Base-by-base conservation (phyloP, 805 yeast species). In the Barnettozyma populi region DNA sequence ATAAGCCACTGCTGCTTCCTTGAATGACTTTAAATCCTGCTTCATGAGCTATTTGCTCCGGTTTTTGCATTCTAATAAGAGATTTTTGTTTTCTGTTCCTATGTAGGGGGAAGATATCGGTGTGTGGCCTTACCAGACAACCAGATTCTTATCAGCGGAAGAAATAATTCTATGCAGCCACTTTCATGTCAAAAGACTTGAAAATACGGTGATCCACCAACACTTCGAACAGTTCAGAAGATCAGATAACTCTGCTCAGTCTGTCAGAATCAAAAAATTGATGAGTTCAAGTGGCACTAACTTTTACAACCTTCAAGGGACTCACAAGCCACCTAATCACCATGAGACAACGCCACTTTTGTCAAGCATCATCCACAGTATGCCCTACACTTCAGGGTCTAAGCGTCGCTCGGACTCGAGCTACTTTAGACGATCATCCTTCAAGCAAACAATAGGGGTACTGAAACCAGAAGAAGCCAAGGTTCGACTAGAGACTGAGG, bases 221-320 rank as follows among this genome's bases (percentile, higher is more conserved):
- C 32, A 29, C 16, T 25, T 14, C 32, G 32, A 29, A 29, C n/a
- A 29, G 3, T 29, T 25, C 29, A 10, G 9, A 25, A 25, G 29
- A 25, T 14, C 32, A 29, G 32, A 29, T 3, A 7, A 16, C 32
- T 29, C n/a, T 9, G n/a, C 16, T 29, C 32, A 11, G 32, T 29
- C 32, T 11, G 25, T 23, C 8, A 23, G 13, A 29, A 5, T 29
- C 32, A 29, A 29, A 11, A 10, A 29, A 16, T 31, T 27, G 27
- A 51, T 48, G 52, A 14, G 25, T 23, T 5, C 49, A 5, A 48
- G 24, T 11, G 39, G 37, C 2, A 56, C 64, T 29, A 55, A 54
- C 45, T 67, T 67, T 43, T 66, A 62, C 52, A 59, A 63, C n/a
- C 52, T 67, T 19, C 64, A 64, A 3, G 71, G 70, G 8, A 44